These are phyloP conservation scores for Achaetomium macrosporum DNA, from an alignment of 2,329 filamentous ascomycete genomes.

Conservation along the genomic window DNA sequence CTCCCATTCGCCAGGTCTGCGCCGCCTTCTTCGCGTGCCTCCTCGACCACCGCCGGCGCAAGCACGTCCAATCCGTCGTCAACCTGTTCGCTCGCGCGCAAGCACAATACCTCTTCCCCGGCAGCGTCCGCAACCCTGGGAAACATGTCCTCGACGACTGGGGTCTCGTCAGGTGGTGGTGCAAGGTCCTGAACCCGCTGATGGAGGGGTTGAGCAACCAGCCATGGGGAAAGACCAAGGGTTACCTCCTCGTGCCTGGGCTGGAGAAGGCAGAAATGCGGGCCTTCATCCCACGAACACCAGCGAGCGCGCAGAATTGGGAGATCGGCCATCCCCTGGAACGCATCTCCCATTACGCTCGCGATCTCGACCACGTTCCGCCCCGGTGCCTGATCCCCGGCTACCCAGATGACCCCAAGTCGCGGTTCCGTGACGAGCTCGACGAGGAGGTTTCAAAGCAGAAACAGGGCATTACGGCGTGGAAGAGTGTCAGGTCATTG, in stretches of 20 bases:
- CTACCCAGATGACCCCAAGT: slow-evolving; percentile 93
- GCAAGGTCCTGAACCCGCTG: slow-evolving; percentile 73
- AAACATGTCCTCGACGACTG: slow-evolving; percentile 93
- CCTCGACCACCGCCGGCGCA: slow-evolving; percentile 58
- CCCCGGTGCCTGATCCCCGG: slow-evolving; percentile 80
- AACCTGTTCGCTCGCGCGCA: slow-evolving; percentile 91
- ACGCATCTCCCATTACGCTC: slow-evolving; percentile 55
- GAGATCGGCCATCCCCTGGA: slow-evolving; percentile 68
- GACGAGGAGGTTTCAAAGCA: slow-evolving; percentile 71
- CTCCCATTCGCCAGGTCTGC: slow-evolving; percentile 68
- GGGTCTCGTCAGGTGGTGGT: slow-evolving; percentile 94
- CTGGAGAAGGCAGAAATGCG: slow-evolving; percentile 74
- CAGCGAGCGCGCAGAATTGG: slow-evolving; percentile 51
- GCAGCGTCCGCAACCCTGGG: slow-evolving; percentile 72
- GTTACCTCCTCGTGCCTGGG: slow-evolving; percentile 81
- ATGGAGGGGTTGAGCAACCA: slow-evolving; percentile 42
- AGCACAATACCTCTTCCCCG: slow-evolving; percentile 89
- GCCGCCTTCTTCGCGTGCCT: slow-evolving; percentile 72
- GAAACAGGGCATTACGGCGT: slow-evolving; percentile 57
- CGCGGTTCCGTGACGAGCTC: slow-evolving; percentile 79
- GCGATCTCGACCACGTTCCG: slow-evolving; percentile 56
- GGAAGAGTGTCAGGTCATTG: slow-evolving; percentile 76
- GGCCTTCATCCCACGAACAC: slow-evolving; percentile 63
- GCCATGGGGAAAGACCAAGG: slow-evolving; percentile 51
- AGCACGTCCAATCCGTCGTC: slow-evolving; percentile 64